phyloP scores from a whole-genome alignment of 192 early-diverging fungal species.

The Thamnidium elegans region DNA sequence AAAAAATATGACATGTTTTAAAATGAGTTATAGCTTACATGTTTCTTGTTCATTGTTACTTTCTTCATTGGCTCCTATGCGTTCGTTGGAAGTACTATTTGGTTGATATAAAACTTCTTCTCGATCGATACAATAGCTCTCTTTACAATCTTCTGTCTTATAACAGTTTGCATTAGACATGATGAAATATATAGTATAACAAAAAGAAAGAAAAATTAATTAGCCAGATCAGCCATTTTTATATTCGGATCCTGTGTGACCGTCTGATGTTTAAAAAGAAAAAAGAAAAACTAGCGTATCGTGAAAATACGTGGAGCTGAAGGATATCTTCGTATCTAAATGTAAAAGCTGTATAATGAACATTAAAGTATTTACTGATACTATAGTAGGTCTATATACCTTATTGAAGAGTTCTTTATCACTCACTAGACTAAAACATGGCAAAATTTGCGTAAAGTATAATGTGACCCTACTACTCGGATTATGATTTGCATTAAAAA shows the following conservation, averaged over 20 bases:
- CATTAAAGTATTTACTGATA: too few relatives aligned
- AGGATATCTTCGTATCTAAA: too few relatives aligned
- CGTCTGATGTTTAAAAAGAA: neutral
- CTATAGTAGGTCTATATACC: too few relatives aligned
- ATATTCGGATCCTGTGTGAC: neutral
- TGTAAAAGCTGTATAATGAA: too few relatives aligned
- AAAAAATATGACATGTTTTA: neutral
- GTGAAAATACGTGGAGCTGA: neutral
- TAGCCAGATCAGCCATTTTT: neutral
- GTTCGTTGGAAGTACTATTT: neutral
- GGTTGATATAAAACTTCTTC: neutral
- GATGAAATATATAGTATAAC: neutral
- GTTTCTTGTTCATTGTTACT: neutral
- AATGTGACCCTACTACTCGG: too few relatives aligned
- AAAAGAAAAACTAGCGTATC: neutral
- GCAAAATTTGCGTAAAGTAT: too few relatives aligned
- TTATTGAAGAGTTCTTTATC: too few relatives aligned
- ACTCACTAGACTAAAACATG: too few relatives aligned
- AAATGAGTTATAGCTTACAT: neutral
- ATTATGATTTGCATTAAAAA: too few relatives aligned
- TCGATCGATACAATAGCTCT: slow-evolving; percentile 15
- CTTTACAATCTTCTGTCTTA: slow-evolving; percentile 23
- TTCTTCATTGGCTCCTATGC: neutral
- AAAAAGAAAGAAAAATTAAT: neutral
- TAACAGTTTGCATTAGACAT: slow-evolving; percentile 5